A percentile compares a stretch with the other conserved stretches of the same genome.
Conservation (phyloP, 2,329 filamentous ascomycete genomes). For the Aspergillus cejpii region DNA sequence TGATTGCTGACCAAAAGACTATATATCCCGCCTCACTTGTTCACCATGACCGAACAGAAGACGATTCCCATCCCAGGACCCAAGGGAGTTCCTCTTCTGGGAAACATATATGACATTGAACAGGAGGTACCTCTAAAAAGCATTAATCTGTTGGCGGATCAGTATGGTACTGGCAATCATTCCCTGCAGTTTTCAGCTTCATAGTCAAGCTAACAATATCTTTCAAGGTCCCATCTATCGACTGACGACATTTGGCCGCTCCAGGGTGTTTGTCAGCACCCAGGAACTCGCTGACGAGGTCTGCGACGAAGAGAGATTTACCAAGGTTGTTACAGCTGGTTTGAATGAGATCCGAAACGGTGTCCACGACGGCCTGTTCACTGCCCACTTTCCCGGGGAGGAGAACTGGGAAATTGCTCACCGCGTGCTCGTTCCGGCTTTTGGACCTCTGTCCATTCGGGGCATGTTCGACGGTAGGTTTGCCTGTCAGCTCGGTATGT, state of each 20-base stretch:
- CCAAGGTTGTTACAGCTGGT: constrained; percentile 49
- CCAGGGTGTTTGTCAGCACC: constrained; percentile 46
- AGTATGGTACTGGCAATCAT: constrained; percentile 50
- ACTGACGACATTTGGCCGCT: constrained; percentile 45
- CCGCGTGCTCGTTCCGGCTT: constrained; percentile 42
- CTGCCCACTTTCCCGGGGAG: constrained; percentile 43
- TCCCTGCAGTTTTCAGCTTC: not conserved
- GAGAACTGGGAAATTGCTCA: constrained; percentile 60
- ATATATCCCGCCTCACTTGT: not conserved
- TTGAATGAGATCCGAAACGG: constrained; percentile 54
- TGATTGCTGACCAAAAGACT: too few species aligned
- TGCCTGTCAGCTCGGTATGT: not conserved
- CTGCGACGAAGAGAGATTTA: constrained; percentile 61
- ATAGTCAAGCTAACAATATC: not conserved
- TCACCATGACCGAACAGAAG: constrained; percentile 16
- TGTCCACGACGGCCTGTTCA: constrained; percentile 61
- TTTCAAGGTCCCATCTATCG: constrained; percentile 53
- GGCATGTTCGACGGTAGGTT: constrained; percentile 38
- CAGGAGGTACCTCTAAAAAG: constrained; percentile 51
- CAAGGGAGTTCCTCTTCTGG: constrained; percentile 57
- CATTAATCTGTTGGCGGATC: constrained; percentile 53
- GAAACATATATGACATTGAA: constrained; percentile 60
- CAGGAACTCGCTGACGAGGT: constrained; percentile 55
- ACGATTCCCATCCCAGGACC: constrained; percentile 54
- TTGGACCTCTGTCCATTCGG: constrained; percentile 42